Evolutionary conservation across 1,284 basidiomycete species (phyloP).

Genomic region (Ganoderma meredithae): DNA sequence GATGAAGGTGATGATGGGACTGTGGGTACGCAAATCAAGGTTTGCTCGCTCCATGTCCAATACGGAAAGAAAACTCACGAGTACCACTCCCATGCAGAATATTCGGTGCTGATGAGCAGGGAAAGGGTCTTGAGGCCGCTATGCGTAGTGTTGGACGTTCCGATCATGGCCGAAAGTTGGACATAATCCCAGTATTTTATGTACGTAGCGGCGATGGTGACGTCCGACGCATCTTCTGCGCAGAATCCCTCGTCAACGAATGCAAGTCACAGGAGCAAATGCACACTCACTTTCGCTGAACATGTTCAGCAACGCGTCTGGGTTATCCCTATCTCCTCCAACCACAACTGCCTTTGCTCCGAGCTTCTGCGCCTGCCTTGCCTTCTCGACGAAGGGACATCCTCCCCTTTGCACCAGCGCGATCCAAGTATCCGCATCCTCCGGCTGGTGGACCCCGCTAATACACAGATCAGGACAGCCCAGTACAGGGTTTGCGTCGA

Average conservation of each 20-base stretch:
- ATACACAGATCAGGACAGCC: conserved; percentile 75
- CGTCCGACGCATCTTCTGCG: conserved; percentile 76
- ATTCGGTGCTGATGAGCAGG: conserved; percentile 78
- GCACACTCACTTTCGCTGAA: conserved; percentile 78
- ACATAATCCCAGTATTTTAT: conserved; percentile 77
- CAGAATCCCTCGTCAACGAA: conserved; percentile 11
- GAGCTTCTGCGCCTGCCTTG: conserved; percentile 79
- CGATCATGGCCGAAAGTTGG: conserved; percentile 65
- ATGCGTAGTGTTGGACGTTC: conserved; percentile 77
- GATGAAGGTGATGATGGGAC: conserved; percentile 82
- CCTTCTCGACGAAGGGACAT: conserved; percentile 91
- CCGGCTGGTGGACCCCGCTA: conserved; percentile 57
- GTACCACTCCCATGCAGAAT: conserved; percentile 86
- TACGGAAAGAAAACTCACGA: conserved; percentile 60
- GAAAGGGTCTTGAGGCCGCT: conserved; percentile 75
- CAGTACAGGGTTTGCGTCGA: conserved; percentile 48
- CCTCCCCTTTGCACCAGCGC: conserved; percentile 86
- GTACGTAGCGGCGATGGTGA: conserved; percentile 75
- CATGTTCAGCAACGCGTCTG: conserved; percentile 89
- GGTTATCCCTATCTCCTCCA: conserved; percentile 80
- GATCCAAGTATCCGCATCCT: conserved; percentile 77
- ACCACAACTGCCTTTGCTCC: conserved; percentile 92
- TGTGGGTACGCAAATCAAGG: conserved; percentile 37
- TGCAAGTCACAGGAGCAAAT: conserved; percentile 19
- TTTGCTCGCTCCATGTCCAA: not conserved